Evolutionary conservation across 2,329 filamentous ascomycete species (phyloP), one percentile per base, ranked within the genome.

Genomic region (Neurospora sp.): DNA sequence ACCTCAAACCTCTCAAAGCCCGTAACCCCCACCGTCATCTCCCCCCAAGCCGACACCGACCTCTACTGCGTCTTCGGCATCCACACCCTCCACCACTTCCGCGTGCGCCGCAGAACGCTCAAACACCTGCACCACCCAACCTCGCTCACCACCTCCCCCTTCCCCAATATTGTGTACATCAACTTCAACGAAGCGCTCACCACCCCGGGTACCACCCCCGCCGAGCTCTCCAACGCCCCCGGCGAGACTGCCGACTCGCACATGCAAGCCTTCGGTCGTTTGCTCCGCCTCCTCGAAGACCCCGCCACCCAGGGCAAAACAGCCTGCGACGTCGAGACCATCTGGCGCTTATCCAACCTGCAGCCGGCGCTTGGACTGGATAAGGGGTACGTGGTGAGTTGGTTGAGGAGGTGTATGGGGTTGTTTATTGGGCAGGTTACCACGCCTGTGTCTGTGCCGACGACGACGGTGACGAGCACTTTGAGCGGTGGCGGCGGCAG

Each of bases 381-480:
- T 2, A 17, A 19, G 19, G 19, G 15, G 4, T 69, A 46, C 7
- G 66, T 66, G 3, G 66, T 66, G 19, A 38, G 10, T 10, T 70
- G 67, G 58, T n/a, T 71, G 70, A 46, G 70, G 23, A 23, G 17
- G 33, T 62, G 38, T 11, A 71, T 71, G 68, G 17, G 28, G 1
- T 7, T 10, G 19, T 70, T 69, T 28, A 67, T 69, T n/a, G 6
- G 7, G 9, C 28, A 38, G 38, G 66, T 70, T n/a, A 23, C 39
- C 23, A 17, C 40, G 42, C 9, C 42, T 19, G 42, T 39, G 38
- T 39, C 38, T 39, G 38, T 19, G 33, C 33, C 33, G 9, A 19
- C 42, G 9, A 19, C 42, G 2, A 46, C 38, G 10, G 38, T 38
- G 38, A 38, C 9, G 42, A 40, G 39, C 39, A 39, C 15, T 7